Percentiles rank a stretch among this genome's conserved stretches.
Evolutionary conservation across 306 rosid species (phyloP).

Genomic region (Malus asiatica): DNA sequence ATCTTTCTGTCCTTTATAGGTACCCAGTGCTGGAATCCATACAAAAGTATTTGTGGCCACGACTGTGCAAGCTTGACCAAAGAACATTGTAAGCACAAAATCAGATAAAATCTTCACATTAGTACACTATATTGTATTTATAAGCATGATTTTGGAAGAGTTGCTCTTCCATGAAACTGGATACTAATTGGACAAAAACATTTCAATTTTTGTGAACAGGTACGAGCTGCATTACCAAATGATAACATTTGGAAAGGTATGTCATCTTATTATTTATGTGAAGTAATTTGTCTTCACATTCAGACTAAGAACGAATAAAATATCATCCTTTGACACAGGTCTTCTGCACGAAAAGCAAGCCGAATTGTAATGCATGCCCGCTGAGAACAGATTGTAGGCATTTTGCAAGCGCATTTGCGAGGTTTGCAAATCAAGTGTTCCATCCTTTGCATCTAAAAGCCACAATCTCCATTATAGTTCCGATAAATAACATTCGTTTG

Average conservation of each 20-base stretch:
- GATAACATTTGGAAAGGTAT: slow-evolving; percentile 99
- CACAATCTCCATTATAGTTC: neutral
- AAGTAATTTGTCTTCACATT: slow-evolving; percentile 1
- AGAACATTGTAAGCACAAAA: slow-evolving; percentile 60
- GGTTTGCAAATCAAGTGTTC: slow-evolving; percentile 37
- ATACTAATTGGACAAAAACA: slow-evolving; percentile 1
- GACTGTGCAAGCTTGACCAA: slow-evolving; percentile 99
- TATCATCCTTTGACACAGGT: slow-evolving; percentile 50
- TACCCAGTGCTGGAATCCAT: slow-evolving; percentile 93
- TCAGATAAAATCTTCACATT: neutral
- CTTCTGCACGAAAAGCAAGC: slow-evolving; percentile 93
- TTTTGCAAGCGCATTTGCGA: slow-evolving; percentile 98
- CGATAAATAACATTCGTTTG: neutral
- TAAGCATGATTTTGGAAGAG: neutral
- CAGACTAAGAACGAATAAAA: slow-evolving; percentile 21
- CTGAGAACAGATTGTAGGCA: slow-evolving; percentile 99
- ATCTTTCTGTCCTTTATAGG: slow-evolving; percentile 45
- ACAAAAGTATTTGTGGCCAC: slow-evolving; percentile 97
- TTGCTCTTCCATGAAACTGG: neutral
- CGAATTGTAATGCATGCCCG: slow-evolving; percentile 98
- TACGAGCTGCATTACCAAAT: slow-evolving; percentile 97
- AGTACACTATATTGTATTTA: neutral
- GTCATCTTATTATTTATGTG: slow-evolving; percentile 6
- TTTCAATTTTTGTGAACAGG: slow-evolving; percentile 43
- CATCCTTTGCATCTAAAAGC: neutral